A percentile compares a stretch with the other conserved stretches of the same genome.
phyloP scores from a whole-genome alignment of 257 asterid species.

The Fraxinus excelsior region DNA sequence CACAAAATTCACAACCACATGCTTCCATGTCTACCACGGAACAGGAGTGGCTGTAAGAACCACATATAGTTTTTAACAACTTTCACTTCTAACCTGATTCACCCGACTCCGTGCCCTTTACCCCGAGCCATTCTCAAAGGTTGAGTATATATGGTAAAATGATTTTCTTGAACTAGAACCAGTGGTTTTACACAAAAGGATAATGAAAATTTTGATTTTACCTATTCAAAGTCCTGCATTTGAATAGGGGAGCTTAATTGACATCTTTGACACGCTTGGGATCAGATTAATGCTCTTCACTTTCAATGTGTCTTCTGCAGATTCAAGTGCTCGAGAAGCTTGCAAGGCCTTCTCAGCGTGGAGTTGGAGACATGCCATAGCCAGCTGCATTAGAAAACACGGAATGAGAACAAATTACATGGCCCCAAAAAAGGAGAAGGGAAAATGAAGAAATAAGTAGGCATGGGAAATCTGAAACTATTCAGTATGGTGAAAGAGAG shows the following conservation, averaged over 20 bases:
- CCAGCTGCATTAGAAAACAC: slow-evolving; percentile 58
- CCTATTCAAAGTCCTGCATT: slow-evolving; percentile 21
- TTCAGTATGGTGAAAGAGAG: background rate
- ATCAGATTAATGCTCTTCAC: slow-evolving; percentile 44
- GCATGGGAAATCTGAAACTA: background rate
- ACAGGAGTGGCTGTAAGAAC: too few relatives aligned
- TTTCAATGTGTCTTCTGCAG: slow-evolving; percentile 31
- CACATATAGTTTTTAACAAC: too few relatives aligned
- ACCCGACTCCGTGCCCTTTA: too few relatives aligned
- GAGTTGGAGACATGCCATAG: slow-evolving; percentile 84
- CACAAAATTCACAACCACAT: too few relatives aligned
- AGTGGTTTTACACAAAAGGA: background rate
- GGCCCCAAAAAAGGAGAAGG: background rate
- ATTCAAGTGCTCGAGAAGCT: slow-evolving; percentile 81
- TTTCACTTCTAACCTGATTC: too few relatives aligned
- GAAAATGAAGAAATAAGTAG: background rate
- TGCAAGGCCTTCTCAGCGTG: slow-evolving; percentile 92
- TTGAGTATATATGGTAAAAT: background rate
- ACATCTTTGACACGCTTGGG: slow-evolving; percentile 38
- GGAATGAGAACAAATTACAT: slow-evolving; percentile 9
- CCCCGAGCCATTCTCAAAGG: too few relatives aligned
- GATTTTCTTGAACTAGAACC: background rate
- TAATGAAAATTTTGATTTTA: background rate
- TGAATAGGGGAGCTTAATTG: slow-evolving; percentile 55
- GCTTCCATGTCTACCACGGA: too few relatives aligned